A percentile compares a stretch with the other conserved stretches of the same genome.
These are phyloP conservation scores for Apostasia shenzhenica DNA, from an alignment of 106 monocot genomes.

Conservation along the genomic window DNA sequence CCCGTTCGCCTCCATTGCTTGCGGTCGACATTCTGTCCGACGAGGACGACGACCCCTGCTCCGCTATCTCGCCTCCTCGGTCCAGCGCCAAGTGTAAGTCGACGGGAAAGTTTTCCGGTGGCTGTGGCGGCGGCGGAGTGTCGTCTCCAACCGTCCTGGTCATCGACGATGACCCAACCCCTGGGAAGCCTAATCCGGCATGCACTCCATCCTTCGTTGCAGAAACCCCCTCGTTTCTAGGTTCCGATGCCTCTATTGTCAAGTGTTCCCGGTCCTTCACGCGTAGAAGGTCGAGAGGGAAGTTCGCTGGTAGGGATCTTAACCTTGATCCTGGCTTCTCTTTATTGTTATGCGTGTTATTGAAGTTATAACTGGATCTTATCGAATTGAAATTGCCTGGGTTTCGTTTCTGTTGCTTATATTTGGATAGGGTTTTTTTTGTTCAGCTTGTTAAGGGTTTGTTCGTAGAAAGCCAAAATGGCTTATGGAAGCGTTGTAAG, in stretches of 20 bases:
- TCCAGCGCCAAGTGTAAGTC: neutral
- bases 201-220: conserved; percentile 24
- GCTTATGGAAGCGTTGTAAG: no score
- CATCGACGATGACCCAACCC: conserved; percentile 33
- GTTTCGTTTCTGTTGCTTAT: no score
- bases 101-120: neutral
- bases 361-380: no score
- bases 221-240: conserved; percentile 21
- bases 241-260: conserved; percentile 16
- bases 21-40: conserved; percentile 1
- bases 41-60: neutral
- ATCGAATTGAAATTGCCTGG: no score
- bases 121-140: neutral
- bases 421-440: no score
- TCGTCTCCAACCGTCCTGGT: conserved; percentile 10
- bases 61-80: neutral
- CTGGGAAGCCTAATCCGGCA: conserved; percentile 17
- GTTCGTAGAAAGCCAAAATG: no score
- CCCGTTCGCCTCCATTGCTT: neutral
- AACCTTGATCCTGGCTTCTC: neutral
- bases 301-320: conserved; percentile 14
- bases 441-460: no score
- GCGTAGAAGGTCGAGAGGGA: neutral
- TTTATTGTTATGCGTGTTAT: neutral
- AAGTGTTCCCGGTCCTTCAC: conserved; percentile 9